Evolutionary conservation across 805 yeast species (phyloP), one percentile per base, ranked within the genome.

Genomic region (Barnettozyma sp.): DNA sequence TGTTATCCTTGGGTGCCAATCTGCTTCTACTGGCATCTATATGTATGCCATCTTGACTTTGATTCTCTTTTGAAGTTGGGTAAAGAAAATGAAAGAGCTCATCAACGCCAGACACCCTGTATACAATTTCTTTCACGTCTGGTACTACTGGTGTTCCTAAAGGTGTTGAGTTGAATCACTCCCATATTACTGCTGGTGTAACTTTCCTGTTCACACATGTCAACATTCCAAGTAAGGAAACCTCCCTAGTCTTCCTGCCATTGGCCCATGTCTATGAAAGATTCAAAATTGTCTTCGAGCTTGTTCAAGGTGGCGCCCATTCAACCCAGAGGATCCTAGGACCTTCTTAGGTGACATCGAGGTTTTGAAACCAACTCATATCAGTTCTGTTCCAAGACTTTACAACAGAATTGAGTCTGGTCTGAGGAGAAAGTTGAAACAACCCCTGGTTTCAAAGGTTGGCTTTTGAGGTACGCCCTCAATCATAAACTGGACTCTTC

Each of bases 81-180:
- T 34, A 49, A 45, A 42, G 54, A 68, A 39, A 62, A 71, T 30
- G 67, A 72, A 34, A 49, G 55, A 34, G 59, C 68, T 27, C 49
- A 11, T 82, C 85, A 18, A 59, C 55, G 2, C 71, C 77, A 1
- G 68, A 71, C 12, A 67, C 71, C 17, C 31, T 70, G 14, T 76
- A 73, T 52, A 77, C 87, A 13, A 71, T 81, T 32, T 73, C 80
- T 7, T 80, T 79, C 54, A 81, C 88, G 2, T 76, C 84, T 0
- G 88, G 88, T 22, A 80, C 88, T 2, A 79, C 87, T 1, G 86
- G 86, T 13, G 57, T 68, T 13, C 88, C 88, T 32, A 80, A 81
- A 56, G 88, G 88, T 35, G 87, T 76, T 13, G 71, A 68, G 33
- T 40, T 73, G 28, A 62, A 71, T 7, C 85, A 80, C 33, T 58